These are phyloP conservation scores for Neurospora sp. DNA, from an alignment of 2,329 filamentous ascomycete genomes.

Conservation along the genomic window DNA sequence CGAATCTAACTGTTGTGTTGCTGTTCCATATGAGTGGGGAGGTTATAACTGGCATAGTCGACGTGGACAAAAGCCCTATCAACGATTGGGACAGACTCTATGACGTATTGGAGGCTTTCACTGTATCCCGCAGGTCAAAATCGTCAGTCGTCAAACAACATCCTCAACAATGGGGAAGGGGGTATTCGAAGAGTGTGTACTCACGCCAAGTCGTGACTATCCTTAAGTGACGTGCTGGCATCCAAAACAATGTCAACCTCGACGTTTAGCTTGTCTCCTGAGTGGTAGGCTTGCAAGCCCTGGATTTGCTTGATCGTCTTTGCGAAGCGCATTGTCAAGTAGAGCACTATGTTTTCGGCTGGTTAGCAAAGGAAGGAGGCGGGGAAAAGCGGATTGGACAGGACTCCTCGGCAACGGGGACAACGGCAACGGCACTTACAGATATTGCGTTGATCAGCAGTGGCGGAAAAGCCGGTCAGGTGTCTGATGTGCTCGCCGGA, in stretches of 20 bases:
- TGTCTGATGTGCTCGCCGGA: conserved; percentile 71
- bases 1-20: conserved; percentile 17
- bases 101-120: conserved; percentile 71
- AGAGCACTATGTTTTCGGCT: conserved; percentile 44
- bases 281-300: conserved; percentile 75
- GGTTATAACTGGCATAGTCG: conserved; percentile 52
- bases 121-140: conserved; percentile 20
- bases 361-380: conserved; percentile 2
- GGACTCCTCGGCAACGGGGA: neutral
- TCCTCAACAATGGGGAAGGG: neutral
- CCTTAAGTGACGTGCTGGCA: conserved; percentile 61
- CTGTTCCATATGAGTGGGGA: conserved; percentile 48
- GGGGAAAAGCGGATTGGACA: neutral
- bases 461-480: conserved; percentile 67
- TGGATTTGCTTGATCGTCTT: conserved; percentile 80
- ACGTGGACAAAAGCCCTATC: conserved; percentile 62
- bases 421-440: conserved; percentile 19
- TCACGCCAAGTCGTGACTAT: conserved; percentile 65
- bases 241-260: conserved; percentile 76
- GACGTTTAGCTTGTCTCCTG: conserved; percentile 75
- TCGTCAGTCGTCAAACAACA: neutral
- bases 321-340: conserved; percentile 89
- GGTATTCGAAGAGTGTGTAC: conserved; percentile 1
- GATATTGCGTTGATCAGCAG: conserved; percentile 73
- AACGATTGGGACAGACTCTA: conserved; percentile 74